Evolutionary conservation across 108 stramenopile species (phyloP).

Genomic region (Cyclotella cryptica): DNA sequence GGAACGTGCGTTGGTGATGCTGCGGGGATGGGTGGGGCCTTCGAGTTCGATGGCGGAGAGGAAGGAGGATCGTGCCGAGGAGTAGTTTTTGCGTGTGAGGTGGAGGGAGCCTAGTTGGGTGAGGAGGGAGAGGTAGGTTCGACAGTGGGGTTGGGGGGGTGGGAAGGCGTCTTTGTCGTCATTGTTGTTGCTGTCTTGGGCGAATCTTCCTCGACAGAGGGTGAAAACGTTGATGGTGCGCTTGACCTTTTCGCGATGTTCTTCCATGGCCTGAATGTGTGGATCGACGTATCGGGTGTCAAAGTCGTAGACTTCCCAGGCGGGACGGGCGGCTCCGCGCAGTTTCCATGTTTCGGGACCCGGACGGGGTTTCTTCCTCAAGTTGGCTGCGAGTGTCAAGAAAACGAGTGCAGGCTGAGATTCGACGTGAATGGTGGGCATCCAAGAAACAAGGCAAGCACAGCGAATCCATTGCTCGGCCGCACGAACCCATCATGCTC

Average conservation of each 20-base stretch:
- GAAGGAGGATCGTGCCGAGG: slow-evolving; percentile 69
- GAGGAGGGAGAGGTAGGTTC: slow-evolving; percentile 70
- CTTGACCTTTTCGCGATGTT: slow-evolving; percentile 63
- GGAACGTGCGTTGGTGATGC: slow-evolving; percentile 74
- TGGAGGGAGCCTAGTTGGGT: slow-evolving; percentile 82
- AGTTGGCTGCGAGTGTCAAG: slow-evolving; percentile 24
- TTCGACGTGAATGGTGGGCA: not conserved
- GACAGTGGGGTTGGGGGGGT: slow-evolving; percentile 70
- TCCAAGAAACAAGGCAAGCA: not conserved
- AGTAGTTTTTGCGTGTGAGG: slow-evolving; percentile 68
- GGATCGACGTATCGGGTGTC: slow-evolving; percentile 90
- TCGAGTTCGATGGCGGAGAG: slow-evolving; percentile 81
- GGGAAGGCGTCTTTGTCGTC: slow-evolving; percentile 19
- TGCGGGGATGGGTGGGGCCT: slow-evolving; percentile 32
- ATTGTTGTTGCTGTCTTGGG: slow-evolving; percentile 11
- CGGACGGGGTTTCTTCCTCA: slow-evolving; percentile 62
- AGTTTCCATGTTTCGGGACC: slow-evolving; percentile 91
- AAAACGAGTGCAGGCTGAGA: not conserved
- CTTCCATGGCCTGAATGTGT: slow-evolving; percentile 74
- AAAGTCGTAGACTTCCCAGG: slow-evolving; percentile 89
- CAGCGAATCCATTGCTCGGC: not conserved
- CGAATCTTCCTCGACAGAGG: slow-evolving; percentile 70
- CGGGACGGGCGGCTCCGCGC: slow-evolving; percentile 88
- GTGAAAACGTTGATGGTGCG: slow-evolving; percentile 69
- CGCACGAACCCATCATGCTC: not conserved